Percentiles rank a stretch among this genome's conserved stretches.
These are phyloP conservation scores for Alternaria rosae DNA, from an alignment of 2,329 filamentous ascomycete genomes.

Conservation along the genomic window DNA sequence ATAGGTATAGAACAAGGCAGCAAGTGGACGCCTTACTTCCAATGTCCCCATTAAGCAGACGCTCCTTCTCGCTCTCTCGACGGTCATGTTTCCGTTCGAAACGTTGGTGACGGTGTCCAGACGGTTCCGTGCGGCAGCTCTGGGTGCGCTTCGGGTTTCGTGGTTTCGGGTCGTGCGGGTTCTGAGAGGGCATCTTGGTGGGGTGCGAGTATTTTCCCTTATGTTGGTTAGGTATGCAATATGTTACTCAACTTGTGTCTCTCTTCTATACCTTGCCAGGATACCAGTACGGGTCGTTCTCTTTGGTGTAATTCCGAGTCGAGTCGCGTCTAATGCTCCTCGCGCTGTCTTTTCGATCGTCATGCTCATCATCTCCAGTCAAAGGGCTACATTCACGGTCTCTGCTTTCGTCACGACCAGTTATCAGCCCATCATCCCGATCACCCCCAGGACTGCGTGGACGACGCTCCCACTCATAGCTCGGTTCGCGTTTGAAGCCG, in stretches of 20 bases:
- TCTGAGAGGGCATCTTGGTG: neutral
- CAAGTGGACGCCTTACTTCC: neutral
- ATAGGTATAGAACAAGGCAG: neutral
- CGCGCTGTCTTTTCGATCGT: neutral
- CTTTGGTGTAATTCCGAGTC: neutral
- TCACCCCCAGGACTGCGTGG: neutral
- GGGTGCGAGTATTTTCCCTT: constrained; percentile 2
- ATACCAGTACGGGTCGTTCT: neutral
- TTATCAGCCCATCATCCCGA: neutral
- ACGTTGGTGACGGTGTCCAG: neutral
- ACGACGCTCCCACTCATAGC: neutral
- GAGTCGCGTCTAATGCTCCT: neutral
- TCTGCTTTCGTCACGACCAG: neutral
- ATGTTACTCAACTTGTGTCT: neutral
- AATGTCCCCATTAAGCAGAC: neutral
- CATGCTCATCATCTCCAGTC: neutral
- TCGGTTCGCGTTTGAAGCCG: neutral
- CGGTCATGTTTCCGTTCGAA: constrained; percentile 4
- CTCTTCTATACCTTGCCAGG: neutral
- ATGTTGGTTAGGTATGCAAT: neutral
- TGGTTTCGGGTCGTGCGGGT: neutral
- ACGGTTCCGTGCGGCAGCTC: neutral
- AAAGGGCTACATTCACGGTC: neutral
- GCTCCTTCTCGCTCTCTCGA: constrained; percentile 2
- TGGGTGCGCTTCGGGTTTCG: constrained; percentile 2